Base-by-base conservation (phyloP, 164 flowering plant genomes). In the Saururus chinensis region DNA sequence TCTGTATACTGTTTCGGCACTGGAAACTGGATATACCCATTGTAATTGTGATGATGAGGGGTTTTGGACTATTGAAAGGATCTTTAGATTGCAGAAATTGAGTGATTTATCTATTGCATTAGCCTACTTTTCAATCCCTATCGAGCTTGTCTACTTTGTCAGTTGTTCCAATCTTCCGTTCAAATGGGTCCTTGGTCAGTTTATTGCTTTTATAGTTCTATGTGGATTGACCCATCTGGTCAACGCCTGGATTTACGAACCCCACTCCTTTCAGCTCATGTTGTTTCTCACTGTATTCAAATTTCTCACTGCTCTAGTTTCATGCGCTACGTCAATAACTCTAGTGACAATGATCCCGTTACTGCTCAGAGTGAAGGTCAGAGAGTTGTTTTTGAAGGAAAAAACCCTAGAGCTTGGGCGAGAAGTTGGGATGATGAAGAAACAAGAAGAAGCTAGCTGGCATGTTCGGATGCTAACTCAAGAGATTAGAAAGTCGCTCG, bases 381-480 rank as follows among this genome's bases (percentile, higher is more conserved):
- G 98, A 58, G 98, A 93, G 57, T 77, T 84, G 41, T 86, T 89
- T 84, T 64, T 93, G 78, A 84, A 79, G 82, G 83, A 84, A 70
- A 93, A 93, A 74, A 75, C 97, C 11, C 77, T 85, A 81, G 98
- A 93, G 75, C 87, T 93, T 57, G 95, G 83, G 19, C 76, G 85
- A 24, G 96, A 93, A 73, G 96, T 90, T 64, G 95, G 90, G 42
- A 73, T 84, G 52, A 89, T 93, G 72, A 85, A 78, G 87, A 80
- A 73, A 60, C 84, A 84, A 72, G 79, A 76, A 68, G 97, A 93
- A 68, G 81, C 95, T 0, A 82, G 96, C 16, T 71, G 76, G 83
- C 96, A 93, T 68, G 98, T 93, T 12, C 76, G 98, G 53, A 93
- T 93, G 98, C 88, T 93, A 21, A 93, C 98, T 7, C 95, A 82